phyloP scores from a whole-genome alignment of 495 filamentous ascomycete genomes.

The Lindgomyces ingoldianus region DNA sequence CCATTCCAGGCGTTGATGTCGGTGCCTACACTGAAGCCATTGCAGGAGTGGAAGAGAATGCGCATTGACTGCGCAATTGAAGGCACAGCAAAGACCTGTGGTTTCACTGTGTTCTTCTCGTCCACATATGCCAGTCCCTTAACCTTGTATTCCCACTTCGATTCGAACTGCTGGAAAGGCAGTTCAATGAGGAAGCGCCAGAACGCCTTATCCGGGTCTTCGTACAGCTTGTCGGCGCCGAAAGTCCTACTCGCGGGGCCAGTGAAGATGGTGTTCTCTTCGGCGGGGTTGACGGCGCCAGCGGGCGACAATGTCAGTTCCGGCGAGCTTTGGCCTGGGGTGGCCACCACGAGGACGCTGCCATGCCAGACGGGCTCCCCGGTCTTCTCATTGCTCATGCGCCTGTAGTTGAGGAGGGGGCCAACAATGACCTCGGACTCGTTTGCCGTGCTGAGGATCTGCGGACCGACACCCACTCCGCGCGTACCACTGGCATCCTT shows the following conservation, averaged over 20 bases:
- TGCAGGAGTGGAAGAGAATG: constrained; percentile 94
- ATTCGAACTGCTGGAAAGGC: constrained; percentile 56
- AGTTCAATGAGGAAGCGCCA: constrained; percentile 74
- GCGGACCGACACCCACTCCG: constrained; percentile 41
- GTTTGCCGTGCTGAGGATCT: constrained; percentile 33
- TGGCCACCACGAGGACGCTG: constrained; percentile 78
- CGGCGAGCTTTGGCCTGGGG: constrained; percentile 59
- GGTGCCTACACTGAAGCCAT: constrained; percentile 92
- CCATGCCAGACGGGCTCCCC: constrained; percentile 67
- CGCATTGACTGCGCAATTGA: constrained; percentile 82
- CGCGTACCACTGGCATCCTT: constrained; percentile 5
- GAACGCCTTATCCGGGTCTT: constrained; percentile 74
- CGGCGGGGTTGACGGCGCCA: constrained; percentile 44
- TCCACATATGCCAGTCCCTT: constrained; percentile 51
- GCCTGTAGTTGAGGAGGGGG: constrained; percentile 80
- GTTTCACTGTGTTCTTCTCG: constrained; percentile 33
- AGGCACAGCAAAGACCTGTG: constrained; percentile 67
- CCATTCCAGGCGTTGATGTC: constrained; percentile 84
- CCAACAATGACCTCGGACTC: constrained; percentile 70
- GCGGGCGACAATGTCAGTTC: constrained; percentile 52
- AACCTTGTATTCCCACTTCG: constrained; percentile 63
- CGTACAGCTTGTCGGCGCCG: constrained; percentile 71
- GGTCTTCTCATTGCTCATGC: constrained; percentile 65
- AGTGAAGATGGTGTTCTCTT: constrained; percentile 11
- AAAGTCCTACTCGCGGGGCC: constrained; percentile 36